Evolutionary conservation across 495 filamentous ascomycete species (phyloP), one percentile per base, ranked within the genome.

Genomic region (Mytilinidion resinicola): DNA sequence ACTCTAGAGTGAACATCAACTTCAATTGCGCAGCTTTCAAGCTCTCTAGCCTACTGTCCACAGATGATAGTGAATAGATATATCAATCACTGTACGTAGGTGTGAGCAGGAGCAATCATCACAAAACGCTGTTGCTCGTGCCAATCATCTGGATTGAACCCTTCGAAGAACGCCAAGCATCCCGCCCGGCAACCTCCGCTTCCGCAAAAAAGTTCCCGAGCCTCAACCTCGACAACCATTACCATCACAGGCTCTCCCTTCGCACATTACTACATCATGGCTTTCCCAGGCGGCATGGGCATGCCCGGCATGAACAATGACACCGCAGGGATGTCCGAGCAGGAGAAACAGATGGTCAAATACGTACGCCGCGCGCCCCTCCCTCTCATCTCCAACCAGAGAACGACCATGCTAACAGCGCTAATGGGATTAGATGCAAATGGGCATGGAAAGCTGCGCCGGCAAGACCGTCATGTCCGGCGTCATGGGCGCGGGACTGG

Each of bases 391-490:
- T 21, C 17, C 33, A 38, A 21, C 6, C 41, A 17, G 10, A n/a
- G 8, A 49, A 19, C 2, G 14, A 11, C 46, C 21, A 30, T 21
- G 42, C 42, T 48, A 21, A 50, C 41, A 42, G 8, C 25, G n/a
- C 2, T 2, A 3, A 12, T 5, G 15, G 20, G 4, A 9, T 5
- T 20, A 66, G 63, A 67, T 67, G 64, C 64, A 67, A 61, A 35
- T 49, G 12, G 51, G 60, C 21, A 67, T 67, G 64, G 64, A 67
- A 53, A 57, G 51, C 35, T 67, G 64, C 43, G 53, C 50, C 3
- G 64, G 64, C 42, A 67, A 67, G 38, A 62, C 64, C 6, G 49
- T 56, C 39, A 67, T 67, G 64, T 60, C 64, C 8, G 64, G 64
- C 43, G 60, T 67, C 15, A 67, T 67, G 64, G 64, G 64, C 36